Evolutionary conservation across 768 basidiomycete genomes (phyloP).

Genomic region (Clavulina sp.): DNA sequence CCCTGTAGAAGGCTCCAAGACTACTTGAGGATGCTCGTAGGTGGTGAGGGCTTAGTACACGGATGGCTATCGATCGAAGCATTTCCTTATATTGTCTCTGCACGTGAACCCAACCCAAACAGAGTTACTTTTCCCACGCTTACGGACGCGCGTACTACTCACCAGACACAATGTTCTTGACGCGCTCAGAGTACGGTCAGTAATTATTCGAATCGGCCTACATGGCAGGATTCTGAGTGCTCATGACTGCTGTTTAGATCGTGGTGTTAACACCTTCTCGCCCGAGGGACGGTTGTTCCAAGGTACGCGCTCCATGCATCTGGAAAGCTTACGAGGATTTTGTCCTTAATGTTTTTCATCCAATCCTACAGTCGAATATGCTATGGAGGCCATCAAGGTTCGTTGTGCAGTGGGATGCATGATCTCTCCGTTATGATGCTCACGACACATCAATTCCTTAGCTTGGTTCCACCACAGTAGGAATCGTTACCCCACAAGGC

Average conservation of each 20-base stretch:
- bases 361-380: constrained; percentile 71
- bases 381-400: constrained; percentile 98
- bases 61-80: no score
- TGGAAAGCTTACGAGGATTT: neutral
- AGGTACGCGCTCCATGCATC: constrained; percentile 32
- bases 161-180: constrained; percentile 77
- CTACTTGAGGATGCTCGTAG: no score
- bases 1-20: no score
- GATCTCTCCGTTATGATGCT: neutral
- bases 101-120: no score
- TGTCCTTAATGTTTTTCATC: constrained; percentile 4
- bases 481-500: constrained; percentile 78
- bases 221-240: neutral
- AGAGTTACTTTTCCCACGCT: neutral
- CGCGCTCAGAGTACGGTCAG: constrained; percentile 86
- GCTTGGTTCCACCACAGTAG: constrained; percentile 97
- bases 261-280: constrained; percentile 98
- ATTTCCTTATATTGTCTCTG: no score
- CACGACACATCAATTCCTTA: no score
- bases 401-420: constrained; percentile 1
- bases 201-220: neutral
- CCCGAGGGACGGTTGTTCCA: constrained; percentile 97
- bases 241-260: constrained; percentile 33
- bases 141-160: neutral
- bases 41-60: no score